Evolutionary conservation across 2,329 filamentous ascomycete species (phyloP).

Genomic region (Exophiala lecanii-corni): DNA sequence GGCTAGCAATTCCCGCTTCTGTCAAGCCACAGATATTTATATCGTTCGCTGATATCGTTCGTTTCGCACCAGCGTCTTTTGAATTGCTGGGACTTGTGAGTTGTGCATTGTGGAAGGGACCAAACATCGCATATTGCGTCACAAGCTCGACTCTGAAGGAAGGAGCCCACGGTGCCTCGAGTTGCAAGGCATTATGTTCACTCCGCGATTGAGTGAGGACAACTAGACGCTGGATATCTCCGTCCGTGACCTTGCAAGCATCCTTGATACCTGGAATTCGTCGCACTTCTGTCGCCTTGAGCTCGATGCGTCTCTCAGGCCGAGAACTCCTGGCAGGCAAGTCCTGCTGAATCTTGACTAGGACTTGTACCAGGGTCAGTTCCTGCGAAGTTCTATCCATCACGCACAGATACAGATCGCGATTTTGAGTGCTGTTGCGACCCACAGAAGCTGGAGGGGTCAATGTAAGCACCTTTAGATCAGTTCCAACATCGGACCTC

Average conservation of each 20-base stretch:
- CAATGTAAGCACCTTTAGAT: conserved; percentile 18
- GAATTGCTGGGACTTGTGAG: conserved; percentile 29
- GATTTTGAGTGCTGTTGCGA: conserved; percentile 6
- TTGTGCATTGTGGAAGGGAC: conserved; percentile 56
- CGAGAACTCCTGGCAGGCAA: conserved; percentile 8
- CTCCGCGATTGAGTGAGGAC: conserved; percentile 63
- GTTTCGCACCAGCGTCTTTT: conserved; percentile 17
- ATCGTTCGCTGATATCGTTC: conserved; percentile 15
- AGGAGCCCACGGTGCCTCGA: conserved; percentile 71
- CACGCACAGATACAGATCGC: conserved; percentile 56
- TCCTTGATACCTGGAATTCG: conserved; percentile 66
- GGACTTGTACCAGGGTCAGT: conserved; percentile 62
- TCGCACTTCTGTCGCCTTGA: conserved; percentile 43
- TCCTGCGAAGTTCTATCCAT: conserved; percentile 65
- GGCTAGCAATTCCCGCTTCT: conserved; percentile 21
- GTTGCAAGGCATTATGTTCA: conserved; percentile 62
- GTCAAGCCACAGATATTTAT: conserved; percentile 14
- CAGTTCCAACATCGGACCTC: neutral
- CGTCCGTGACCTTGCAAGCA: conserved; percentile 67
- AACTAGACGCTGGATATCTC: conserved; percentile 62
- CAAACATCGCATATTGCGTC: conserved; percentile 52
- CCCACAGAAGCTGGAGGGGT: conserved; percentile 1
- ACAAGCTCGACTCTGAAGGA: conserved; percentile 64
- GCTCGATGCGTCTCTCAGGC: conserved; percentile 14
- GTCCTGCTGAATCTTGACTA: conserved; percentile 42